Evolutionary conservation across 441 rosid species (phyloP).

Genomic region (Corymbia citriodora): DNA sequence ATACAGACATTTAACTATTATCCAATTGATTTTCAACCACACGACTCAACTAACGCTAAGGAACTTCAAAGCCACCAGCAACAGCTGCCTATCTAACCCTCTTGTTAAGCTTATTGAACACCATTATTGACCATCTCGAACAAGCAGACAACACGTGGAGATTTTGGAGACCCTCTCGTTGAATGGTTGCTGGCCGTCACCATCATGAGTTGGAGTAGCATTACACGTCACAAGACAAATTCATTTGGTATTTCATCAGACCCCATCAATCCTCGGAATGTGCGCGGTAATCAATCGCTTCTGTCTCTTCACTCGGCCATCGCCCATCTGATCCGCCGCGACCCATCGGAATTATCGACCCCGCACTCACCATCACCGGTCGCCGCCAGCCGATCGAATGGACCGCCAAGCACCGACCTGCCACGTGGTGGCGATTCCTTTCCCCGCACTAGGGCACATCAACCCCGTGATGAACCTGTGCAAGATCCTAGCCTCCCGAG

Average conservation of each 20-base stretch:
- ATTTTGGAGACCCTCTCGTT: background rate
- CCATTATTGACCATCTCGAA: background rate
- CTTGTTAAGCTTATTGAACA: background rate
- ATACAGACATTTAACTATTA: background rate
- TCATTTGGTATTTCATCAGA: background rate
- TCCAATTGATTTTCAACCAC: background rate
- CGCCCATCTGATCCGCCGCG: background rate
- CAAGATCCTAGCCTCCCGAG: background rate
- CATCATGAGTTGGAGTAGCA: background rate
- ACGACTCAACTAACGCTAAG: background rate
- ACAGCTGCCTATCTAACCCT: background rate
- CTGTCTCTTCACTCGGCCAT: background rate
- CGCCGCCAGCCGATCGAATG: background rate
- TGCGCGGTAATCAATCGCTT: background rate
- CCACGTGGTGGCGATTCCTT: background rate
- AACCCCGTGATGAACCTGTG: fast-evolving
- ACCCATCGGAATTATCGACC: background rate
- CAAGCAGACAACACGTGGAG: background rate
- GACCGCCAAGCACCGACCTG: background rate
- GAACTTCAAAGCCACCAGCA: background rate
- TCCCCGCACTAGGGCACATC: background rate
- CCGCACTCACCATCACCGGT: background rate
- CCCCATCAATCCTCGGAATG: background rate
- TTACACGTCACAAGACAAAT: background rate
- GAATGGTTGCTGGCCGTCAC: background rate